Evolutionary conservation across 78 protist genomes (phyloP), one percentile per base, ranked within the genome.

Genomic region (Polysphondylium violaceum): DNA sequence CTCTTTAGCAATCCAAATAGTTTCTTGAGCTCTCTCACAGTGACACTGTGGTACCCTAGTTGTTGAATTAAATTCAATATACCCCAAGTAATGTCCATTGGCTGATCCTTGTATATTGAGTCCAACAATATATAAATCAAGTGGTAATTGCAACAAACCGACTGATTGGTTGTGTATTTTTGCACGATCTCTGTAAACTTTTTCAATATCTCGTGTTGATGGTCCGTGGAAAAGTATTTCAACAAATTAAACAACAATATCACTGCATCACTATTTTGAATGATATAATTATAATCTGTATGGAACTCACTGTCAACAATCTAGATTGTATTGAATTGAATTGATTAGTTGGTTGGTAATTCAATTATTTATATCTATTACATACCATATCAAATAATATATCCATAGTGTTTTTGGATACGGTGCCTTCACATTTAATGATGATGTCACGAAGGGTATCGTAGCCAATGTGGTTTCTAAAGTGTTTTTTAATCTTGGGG

Each of bases 121-220:
- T 59, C 91, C 58, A 83, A 71, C 14, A 83, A 41, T 16, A 69
- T 58, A 58, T 83, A 83, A 36, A 83, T 71, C 23, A 83, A 59
- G 59, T 83, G 77, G 14, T 56, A 69, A 60, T 83, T 83, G 56
- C 91, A 83, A 43, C 81, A 69, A 7, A 69, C 72, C 9, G 91
- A 83, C 31, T 83, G 91, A 69, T 83, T 83, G 1, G 91, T 83
- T 58, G 91, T 83, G 29, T 79, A 83, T 44, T 83, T 83, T 23
- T 68, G 44, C 1, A 83, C 91, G 60, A 83, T 69, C 8, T 35
- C n/a, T 23, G 29, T 83, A 51, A 83, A 71, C 21, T 27, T 41
- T 31, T 83, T 72, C 47, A 83, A 71, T 9, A 83, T 69, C 23
- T 19, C 8, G 12, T 69, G 72, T 58, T 83, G 91, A n/a, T 69